Conservation (phyloP, 805 yeast genomes). For the Pichia kluyveri region DNA sequence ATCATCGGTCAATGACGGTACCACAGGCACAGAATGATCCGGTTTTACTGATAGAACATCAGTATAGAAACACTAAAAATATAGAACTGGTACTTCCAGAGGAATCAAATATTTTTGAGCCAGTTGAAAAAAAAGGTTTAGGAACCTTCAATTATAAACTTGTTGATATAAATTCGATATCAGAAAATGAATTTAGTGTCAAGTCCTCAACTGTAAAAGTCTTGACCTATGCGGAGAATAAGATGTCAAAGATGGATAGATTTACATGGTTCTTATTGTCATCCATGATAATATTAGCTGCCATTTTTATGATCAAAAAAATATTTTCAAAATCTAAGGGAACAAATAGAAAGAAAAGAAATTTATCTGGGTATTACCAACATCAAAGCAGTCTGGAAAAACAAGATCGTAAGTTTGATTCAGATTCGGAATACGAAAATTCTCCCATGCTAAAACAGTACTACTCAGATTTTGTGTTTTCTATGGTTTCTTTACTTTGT, state of each 20-base stretch:
- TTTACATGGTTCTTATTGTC: neutral
- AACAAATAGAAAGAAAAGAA: neutral
- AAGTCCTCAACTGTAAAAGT: neutral
- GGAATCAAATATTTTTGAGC: constrained; percentile 19
- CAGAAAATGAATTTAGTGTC: constrained; percentile 1
- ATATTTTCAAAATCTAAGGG: neutral
- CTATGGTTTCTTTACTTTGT: too few relatives aligned
- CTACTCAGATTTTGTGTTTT: too few relatives aligned
- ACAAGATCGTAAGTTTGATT: too few relatives aligned
- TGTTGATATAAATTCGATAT: constrained; percentile 6
- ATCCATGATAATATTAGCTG: neutral
- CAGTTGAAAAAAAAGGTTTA: constrained; percentile 23
- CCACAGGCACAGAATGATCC: constrained; percentile 27
- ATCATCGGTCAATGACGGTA: constrained; percentile 18
- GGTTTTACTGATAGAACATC: constrained; percentile 26
- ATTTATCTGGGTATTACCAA: too few relatives aligned
- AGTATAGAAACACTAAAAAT: constrained; percentile 20
- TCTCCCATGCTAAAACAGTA: too few relatives aligned
- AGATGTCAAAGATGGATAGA: neutral
- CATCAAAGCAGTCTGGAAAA: too few relatives aligned
- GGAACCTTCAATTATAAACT: constrained; percentile 23
- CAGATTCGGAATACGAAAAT: too few relatives aligned
- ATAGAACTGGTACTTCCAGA: constrained; percentile 22
- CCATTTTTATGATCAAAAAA: too few relatives aligned
- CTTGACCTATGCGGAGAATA: neutral